Percentiles rank a stretch among this genome's conserved stretches.
These are phyloP conservation scores for Tetramitus jugosus DNA, from an alignment of 208 protist genomes.

Conservation along the genomic window DNA sequence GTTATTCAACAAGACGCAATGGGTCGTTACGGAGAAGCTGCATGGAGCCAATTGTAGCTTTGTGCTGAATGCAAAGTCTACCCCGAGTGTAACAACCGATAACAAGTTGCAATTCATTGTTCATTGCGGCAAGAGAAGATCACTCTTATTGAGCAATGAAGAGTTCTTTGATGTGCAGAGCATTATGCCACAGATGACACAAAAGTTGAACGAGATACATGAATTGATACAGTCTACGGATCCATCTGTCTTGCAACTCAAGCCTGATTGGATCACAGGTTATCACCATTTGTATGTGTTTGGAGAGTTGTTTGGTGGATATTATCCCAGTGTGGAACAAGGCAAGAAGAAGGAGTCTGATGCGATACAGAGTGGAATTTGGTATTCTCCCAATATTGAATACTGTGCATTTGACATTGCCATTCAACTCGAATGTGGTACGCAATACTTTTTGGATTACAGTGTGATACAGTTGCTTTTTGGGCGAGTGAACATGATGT, in stretches of 20 bases:
- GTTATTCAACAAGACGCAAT: background rate
- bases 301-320: conserved; percentile 25
- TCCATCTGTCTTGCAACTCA: background rate
- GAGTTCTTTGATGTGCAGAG: background rate
- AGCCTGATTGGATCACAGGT: background rate
- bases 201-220: background rate
- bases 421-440: background rate
- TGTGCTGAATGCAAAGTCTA: background rate
- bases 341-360: background rate
- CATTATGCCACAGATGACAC: background rate
- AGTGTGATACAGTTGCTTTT: background rate
- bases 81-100: background rate
- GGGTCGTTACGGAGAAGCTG: conserved; percentile 15
- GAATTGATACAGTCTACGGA: background rate
- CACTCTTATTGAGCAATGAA: background rate
- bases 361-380: background rate
- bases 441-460: conserved; percentile 4
- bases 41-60: conserved; percentile 12
- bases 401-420: conserved; percentile 19
- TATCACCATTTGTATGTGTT: background rate
- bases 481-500: background rate
- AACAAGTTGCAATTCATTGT: background rate
- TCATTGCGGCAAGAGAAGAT: background rate
- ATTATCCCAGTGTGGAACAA: no score
- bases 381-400: conserved; percentile 1